phyloP scores from a whole-genome alignment of 202 grass and related monocot genomes.

The Digitaria exilis region DNA sequence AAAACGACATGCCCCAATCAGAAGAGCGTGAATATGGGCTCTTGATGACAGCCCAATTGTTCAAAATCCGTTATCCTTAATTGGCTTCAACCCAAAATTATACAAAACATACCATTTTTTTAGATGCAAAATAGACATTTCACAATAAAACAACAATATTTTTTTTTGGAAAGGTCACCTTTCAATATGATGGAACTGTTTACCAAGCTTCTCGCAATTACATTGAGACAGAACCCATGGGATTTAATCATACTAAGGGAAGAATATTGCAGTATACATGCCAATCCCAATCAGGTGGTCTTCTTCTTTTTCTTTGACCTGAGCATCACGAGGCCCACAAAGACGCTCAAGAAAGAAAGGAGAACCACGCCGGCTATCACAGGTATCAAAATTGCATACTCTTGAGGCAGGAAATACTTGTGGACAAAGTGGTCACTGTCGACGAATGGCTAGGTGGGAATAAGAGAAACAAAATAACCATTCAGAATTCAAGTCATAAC shows the following conservation, averaged over 20 bases:
- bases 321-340: slow-evolving; percentile 77
- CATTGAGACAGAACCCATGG: not conserved
- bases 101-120: too few species aligned
- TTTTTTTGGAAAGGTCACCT: too few species aligned
- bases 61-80: too few species aligned
- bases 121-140: too few species aligned
- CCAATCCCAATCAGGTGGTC: slow-evolving; percentile 29
- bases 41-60: too few species aligned
- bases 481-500: not conserved
- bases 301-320: slow-evolving; percentile 90
- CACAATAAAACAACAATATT: too few species aligned
- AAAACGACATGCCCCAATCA: too few species aligned
- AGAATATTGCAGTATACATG: not conserved
- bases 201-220: not conserved
- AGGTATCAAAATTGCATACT: slow-evolving; percentile 70
- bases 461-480: slow-evolving; percentile 32
- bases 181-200: not conserved
- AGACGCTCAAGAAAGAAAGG: slow-evolving; percentile 77
- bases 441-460: slow-evolving; percentile 64
- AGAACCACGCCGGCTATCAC: slow-evolving; percentile 69
- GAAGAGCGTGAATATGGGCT: too few species aligned
- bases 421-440: slow-evolving; percentile 77
- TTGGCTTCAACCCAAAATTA: too few species aligned
- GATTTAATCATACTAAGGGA: not conserved
- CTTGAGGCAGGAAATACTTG: slow-evolving; percentile 75